These are phyloP conservation scores for Tremella yokohamensis DNA, from an alignment of 768 basidiomycete species.

Conservation along the genomic window DNA sequence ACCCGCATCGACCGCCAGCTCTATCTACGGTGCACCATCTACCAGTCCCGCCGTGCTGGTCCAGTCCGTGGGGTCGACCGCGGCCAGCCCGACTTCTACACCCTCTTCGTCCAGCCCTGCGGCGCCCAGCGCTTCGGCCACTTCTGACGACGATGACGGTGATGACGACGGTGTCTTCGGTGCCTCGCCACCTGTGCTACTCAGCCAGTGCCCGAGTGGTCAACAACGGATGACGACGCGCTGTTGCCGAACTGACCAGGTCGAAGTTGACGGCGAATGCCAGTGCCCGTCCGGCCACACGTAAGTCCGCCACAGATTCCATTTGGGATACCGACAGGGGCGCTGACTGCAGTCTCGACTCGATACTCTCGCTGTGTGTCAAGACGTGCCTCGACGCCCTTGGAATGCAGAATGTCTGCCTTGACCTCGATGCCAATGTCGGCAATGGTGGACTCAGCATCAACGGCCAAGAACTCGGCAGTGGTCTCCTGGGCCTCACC, in stretches of 20 bases:
- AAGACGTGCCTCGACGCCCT: neutral
- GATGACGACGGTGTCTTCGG: slow-evolving; percentile 1
- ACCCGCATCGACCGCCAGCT: slow-evolving; percentile 4
- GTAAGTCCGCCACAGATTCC: neutral
- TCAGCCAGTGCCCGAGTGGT: slow-evolving; percentile 8
- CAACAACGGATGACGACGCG: slow-evolving; percentile 10
- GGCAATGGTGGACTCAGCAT: neutral
- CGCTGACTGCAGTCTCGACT: neutral
- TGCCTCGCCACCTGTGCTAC: neutral
- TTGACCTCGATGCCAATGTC: neutral
- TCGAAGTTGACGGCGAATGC: slow-evolving; percentile 18
- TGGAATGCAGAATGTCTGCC: neutral
- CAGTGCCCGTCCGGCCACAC: slow-evolving; percentile 11
- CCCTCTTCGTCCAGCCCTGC: neutral
- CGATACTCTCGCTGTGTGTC: slow-evolving; percentile 2
- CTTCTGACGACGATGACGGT: neutral
- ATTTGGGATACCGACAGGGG: neutral
- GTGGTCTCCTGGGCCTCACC: too few relatives aligned
- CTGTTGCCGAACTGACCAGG: slow-evolving; percentile 14
- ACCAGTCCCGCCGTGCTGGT: neutral
- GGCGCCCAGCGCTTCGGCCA: neutral
- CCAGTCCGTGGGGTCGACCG: neutral
- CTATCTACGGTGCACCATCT: neutral
- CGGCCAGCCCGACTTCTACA: neutral
- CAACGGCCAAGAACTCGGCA: too few relatives aligned